Evolutionary conservation across 1,139 yeast species (phyloP).

Genomic region (Debaryomyces sp.): DNA sequence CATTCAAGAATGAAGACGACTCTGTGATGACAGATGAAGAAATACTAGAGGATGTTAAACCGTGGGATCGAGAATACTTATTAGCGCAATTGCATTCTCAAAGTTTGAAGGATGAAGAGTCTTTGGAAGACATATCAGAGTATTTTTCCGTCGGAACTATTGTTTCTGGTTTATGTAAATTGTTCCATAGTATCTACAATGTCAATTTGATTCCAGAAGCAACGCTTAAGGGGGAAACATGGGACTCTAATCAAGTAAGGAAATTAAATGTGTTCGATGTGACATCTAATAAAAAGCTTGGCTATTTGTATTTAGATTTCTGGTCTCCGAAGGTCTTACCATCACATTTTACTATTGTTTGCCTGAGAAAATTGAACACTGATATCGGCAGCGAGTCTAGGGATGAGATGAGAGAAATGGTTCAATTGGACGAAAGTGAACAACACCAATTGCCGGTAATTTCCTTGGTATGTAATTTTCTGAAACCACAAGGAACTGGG

Average conservation of each 20-base stretch:
- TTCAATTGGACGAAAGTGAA: constrained; percentile 55
- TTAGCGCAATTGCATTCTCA: constrained; percentile 22
- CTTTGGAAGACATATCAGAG: constrained; percentile 46
- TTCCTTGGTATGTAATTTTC: constrained; percentile 84
- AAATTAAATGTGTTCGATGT: constrained; percentile 64
- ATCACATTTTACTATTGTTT: constrained; percentile 96
- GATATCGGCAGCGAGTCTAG: constrained; percentile 31
- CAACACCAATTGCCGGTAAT: constrained; percentile 85
- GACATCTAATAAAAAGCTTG: constrained; percentile 29
- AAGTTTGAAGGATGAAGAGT: constrained; percentile 17
- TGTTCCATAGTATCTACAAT: constrained; percentile 75
- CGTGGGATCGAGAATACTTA: constrained; percentile 92
- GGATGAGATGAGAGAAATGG: constrained; percentile 35
- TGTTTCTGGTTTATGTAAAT: constrained; percentile 75
- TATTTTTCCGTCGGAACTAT: constrained; percentile 88
- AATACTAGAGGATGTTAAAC: constrained; percentile 55
- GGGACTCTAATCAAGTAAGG: constrained; percentile 83
- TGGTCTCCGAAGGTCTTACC: constrained; percentile 61
- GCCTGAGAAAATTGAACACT: constrained; percentile 63
- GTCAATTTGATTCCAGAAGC: constrained; percentile 70
- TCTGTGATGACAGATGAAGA: constrained; percentile 34
- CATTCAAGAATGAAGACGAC: constrained; percentile 30
- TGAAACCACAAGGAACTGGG: constrained; percentile 27
- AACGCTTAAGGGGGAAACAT: constrained; percentile 74
- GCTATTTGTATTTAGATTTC: constrained; percentile 47